These are phyloP conservation scores for Melanopsichium pennsylvanicum DNA, from an alignment of 1,284 basidiomycete genomes.

Conservation along the genomic window DNA sequence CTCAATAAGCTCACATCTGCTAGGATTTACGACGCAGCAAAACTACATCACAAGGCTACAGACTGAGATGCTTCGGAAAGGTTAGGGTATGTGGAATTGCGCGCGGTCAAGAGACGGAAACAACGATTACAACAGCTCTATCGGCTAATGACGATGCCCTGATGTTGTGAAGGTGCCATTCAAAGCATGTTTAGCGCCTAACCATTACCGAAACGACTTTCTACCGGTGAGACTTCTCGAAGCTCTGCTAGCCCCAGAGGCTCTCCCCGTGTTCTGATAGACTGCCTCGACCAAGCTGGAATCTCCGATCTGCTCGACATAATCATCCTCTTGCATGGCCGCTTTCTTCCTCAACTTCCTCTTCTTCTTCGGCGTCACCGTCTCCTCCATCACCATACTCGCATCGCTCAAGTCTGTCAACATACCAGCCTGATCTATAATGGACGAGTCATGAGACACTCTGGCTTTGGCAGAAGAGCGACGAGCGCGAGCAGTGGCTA, in stretches of 20 bases:
- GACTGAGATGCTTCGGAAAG: too few species aligned
- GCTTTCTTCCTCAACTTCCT: constrained; percentile 48
- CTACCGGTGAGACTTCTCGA: constrained; percentile 23
- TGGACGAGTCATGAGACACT: constrained; percentile 13
- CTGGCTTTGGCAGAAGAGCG: constrained; percentile 32
- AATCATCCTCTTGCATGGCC: constrained; percentile 48
- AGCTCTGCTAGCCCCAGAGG: constrained; percentile 3
- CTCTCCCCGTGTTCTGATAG: constrained; percentile 24
- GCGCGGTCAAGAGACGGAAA: too few species aligned
- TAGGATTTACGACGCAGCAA: too few species aligned
- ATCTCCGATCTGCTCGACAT: constrained; percentile 47
- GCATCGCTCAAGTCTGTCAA: constrained; percentile 40
- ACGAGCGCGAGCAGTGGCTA: constrained; percentile 17
- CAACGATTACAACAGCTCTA: too few species aligned
- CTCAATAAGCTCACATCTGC: too few species aligned
- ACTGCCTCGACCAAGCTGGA: constrained; percentile 41
- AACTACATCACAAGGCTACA: too few species aligned
- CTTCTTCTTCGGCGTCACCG: constrained; percentile 33
- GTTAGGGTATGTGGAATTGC: too few species aligned
- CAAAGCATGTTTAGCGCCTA: too few species aligned
- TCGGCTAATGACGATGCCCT: too few species aligned
- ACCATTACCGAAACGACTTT: constrained; percentile 11
- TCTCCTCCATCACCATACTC: constrained; percentile 33
- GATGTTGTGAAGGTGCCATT: too few species aligned
- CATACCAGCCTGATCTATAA: constrained; percentile 14